Evolutionary conservation across 2,329 filamentous ascomycete species (phyloP), one percentile per base, ranked within the genome.

Genomic region (Fulvia fulva): DNA sequence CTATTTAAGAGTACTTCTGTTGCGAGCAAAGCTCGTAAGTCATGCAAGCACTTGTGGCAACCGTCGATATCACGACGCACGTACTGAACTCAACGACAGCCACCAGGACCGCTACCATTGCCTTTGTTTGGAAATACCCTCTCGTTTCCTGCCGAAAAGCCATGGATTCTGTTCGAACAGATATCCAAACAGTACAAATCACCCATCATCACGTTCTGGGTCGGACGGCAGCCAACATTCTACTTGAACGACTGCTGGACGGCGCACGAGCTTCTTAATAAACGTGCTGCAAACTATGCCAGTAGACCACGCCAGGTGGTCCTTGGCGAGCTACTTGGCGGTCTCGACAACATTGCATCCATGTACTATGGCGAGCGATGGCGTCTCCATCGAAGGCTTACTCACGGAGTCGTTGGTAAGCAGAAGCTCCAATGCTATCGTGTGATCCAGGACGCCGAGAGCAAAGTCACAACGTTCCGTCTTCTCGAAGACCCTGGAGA

Each of bases 361-460:
- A 79, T 75, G 77, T 71, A 70, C 58, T 73, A 74, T 43, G 72
- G 73, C 0, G 72, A 74, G 12, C 63, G 72, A 19, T 75, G 71
- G 72, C 65, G 72, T n/a, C 53, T 74, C 5, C 73, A 75, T 66
- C 77, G 80, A 46, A 82, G 80, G 66, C 68, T 82, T 54, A 82
- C 81, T 55, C 80, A 83, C 61, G 71, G 78, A 26, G 80, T 77
- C 25, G 80, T 83, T 16, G 80, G 80, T 47, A 62, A 83, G 55
- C 83, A 85, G 73, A 78, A 82, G 16, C 81, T 85, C 7, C 75
- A 79, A 2, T 77, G 77, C 54, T 82, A 82, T 62, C 77, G 80
- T 1, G 66, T 71, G 3, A 80, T 85, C 58, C 83, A 86, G 66
- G 82, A 85, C 65, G n/a, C n/a, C n/a, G n/a, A n/a, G n/a, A n/a